Evolutionary conservation across 148 eudicot genomes (phyloP), one percentile per base, ranked within the genome.

Genomic region (Pouteria glomerata): DNA sequence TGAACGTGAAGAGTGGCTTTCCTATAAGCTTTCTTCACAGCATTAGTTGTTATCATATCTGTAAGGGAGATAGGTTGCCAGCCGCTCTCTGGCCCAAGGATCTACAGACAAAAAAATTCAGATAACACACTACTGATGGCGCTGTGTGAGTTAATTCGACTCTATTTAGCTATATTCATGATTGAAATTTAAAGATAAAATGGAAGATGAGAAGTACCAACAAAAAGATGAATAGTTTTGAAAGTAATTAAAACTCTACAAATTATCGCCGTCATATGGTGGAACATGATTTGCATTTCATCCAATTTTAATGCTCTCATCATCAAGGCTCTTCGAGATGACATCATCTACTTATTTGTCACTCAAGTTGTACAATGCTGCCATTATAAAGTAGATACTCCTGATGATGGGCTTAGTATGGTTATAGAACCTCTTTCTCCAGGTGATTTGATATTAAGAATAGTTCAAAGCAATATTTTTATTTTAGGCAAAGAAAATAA

Each of bases 11-110:
- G 90, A 68, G 92, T 90, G 8, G 99, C 99, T 77, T 85, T 92
- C 65, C 93, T 86, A 80, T 92, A 96, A 73, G 97, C 97, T 80
- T 96, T 96, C 81, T 92, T 90, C 42, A 96, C 99, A 56, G 97
- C 90, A 70, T 77, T 80, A 44, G 91, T 74, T 42, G 92, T 82
- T 68, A 96, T 66, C 69, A 96, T 85, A 44, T 96, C 99, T 42
- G 92, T 87, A 53, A 96, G 78, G 52, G 97, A 80, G 59, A 92
- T 74, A 41, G 97, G 84, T 77, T 90, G 96, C 99, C 99, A 96
- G 47, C 97, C 95, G 69, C 99, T 88, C 21, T 88, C 86, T 35
- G 94, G 78, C 68, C 94, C 96, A 76, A 96, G 86, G 71, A 96
- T 82, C 99, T 96, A 85, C 79, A 79, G 3, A 68, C 41, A 12